Evolutionary conservation across 495 filamentous ascomycete species (phyloP).

Genomic region (Penicillium longicatenatum): DNA sequence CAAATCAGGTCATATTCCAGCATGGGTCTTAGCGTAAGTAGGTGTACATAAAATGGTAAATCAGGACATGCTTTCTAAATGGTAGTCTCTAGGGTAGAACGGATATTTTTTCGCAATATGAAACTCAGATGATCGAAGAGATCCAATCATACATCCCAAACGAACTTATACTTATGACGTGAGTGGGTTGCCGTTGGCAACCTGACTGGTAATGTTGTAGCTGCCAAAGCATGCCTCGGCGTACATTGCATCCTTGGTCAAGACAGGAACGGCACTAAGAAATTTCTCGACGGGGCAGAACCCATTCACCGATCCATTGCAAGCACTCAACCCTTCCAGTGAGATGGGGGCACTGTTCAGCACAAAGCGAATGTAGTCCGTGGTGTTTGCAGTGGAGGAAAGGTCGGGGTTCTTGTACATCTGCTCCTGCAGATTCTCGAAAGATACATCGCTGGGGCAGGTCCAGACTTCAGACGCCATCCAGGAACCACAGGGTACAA

Average conservation of each 20-base stretch:
- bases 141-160: too few species aligned
- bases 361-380: slow-evolving; percentile 32
- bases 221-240: slow-evolving; percentile 31
- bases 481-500: slow-evolving; percentile 62
- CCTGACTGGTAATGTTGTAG: slow-evolving; percentile 26
- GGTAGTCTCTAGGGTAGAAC: too few species aligned
- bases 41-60: too few species aligned
- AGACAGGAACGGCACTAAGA: slow-evolving; percentile 18
- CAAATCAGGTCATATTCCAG: too few species aligned
- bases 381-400: slow-evolving; percentile 16
- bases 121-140: too few species aligned
- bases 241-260: slow-evolving; percentile 29
- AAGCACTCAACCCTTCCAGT: slow-evolving; percentile 25
- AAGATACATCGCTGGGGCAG: slow-evolving; percentile 21
- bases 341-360: slow-evolving; percentile 34
- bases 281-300: slow-evolving; percentile 32
- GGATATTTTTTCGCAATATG: too few species aligned
- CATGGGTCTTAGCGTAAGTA: too few species aligned
- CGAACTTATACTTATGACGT: background rate
- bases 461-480: slow-evolving; percentile 61
- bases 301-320: slow-evolving; percentile 26
- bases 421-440: slow-evolving; percentile 24
- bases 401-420: slow-evolving; percentile 34
- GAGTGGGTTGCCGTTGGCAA: slow-evolving; percentile 29
- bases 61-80: too few species aligned